Conservation (phyloP, 2,329 filamentous ascomycete genomes). For the Venturia nashicola region DNA sequence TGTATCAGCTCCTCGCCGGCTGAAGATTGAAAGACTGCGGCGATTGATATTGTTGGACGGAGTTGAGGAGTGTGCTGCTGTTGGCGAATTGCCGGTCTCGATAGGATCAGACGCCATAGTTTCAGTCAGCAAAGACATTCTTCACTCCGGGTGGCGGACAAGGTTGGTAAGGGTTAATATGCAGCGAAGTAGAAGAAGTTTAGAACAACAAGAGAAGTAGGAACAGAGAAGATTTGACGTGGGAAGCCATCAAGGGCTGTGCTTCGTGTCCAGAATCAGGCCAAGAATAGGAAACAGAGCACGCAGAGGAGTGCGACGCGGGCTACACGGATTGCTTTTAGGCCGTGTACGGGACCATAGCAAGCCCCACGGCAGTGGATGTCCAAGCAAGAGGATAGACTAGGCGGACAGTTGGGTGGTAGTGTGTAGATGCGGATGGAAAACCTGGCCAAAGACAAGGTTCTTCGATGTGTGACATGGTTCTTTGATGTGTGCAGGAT, state of each 20-base stretch:
- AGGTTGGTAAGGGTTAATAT: neutral
- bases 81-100: neutral
- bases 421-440: too few species aligned
- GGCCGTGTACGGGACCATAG: neutral
- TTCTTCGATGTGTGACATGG: neutral
- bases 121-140: neutral
- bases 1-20: conserved; percentile 15
- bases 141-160: neutral
- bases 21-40: conserved; percentile 51
- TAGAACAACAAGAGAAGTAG: neutral
- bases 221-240: neutral
- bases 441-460: neutral
- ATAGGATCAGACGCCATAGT: neutral
- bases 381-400: neutral
- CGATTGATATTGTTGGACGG: conserved; percentile 9
- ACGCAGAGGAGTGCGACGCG: neutral
- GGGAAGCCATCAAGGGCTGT: neutral
- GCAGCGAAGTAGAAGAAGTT: neutral
- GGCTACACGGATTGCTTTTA: neutral
- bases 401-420: neutral
- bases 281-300: neutral
- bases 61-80: neutral
- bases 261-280: neutral
- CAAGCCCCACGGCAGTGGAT: too few species aligned
- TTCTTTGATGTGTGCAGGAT: neutral